These are phyloP conservation scores for Luffa aegyptiaca DNA, from an alignment of 306 rosid genomes.

Conservation along the genomic window DNA sequence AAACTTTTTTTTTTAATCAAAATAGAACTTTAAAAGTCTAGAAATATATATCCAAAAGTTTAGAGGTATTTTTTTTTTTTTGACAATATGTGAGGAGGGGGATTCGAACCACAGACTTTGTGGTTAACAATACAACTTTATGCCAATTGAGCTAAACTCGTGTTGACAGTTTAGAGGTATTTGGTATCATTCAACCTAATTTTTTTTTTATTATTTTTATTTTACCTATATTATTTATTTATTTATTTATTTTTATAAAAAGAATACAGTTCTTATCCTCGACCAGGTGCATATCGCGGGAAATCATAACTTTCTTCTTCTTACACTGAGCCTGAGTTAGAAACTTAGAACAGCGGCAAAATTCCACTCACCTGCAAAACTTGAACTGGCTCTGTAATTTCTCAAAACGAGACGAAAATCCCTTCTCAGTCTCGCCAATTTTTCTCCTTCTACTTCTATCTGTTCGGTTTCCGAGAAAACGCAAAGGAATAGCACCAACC, in stretches of 20 bases:
- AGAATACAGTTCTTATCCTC: not conserved
- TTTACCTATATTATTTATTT: not conserved
- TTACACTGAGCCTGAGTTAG: not conserved
- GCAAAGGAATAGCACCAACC: not conserved
- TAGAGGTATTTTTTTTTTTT: too few species aligned
- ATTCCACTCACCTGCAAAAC: not conserved
- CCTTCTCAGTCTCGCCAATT: not conserved
- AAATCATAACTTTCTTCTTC: not conserved
- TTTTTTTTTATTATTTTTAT: too few species aligned
- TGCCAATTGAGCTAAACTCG: too few species aligned
- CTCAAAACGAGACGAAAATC: not conserved
- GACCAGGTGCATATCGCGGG: not conserved
- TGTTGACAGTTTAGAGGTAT: too few species aligned
- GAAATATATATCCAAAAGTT: too few species aligned
- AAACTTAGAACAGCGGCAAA: not conserved
- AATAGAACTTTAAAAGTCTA: too few species aligned
- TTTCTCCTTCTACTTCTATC: not conserved
- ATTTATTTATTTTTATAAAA: too few species aligned
- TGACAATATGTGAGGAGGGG: too few species aligned
- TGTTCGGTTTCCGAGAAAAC: not conserved
- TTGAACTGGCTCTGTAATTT: slow-evolving; percentile 9
- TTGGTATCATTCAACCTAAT: too few species aligned
- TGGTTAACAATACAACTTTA: too few species aligned
- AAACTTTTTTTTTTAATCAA: too few species aligned
- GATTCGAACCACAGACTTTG: too few species aligned